phyloP scores from a whole-genome alignment of 768 basidiomycete genomes.

The Lactifluus piperatus region DNA sequence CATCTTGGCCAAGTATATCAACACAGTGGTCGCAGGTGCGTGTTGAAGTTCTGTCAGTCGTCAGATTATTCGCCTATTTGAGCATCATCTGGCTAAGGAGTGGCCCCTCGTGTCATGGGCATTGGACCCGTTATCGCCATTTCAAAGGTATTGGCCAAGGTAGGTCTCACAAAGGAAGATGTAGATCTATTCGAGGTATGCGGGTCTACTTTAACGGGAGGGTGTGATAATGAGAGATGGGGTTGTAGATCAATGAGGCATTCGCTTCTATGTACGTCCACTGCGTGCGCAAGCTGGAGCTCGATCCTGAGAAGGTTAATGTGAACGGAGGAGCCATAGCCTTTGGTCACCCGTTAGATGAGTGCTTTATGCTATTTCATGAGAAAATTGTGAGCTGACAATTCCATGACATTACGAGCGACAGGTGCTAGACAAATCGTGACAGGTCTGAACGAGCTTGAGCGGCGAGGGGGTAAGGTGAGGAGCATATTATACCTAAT shows the following conservation, averaged over 20 bases:
- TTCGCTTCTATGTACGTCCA: conserved; percentile 83
- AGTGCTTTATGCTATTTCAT: conserved; percentile 27
- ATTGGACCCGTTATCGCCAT: conserved; percentile 83
- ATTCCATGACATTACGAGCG: conserved; percentile 40
- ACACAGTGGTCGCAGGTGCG: conserved; percentile 59
- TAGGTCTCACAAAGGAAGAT: conserved; percentile 57
- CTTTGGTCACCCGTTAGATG: conserved; percentile 75
- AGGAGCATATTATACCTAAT: neutral
- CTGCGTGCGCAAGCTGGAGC: conserved; percentile 52
- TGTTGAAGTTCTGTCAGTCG: neutral
- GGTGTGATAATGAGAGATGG: neutral
- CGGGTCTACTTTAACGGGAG: neutral
- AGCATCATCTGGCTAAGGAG: conserved; percentile 32
- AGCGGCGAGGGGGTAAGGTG: conserved; percentile 54
- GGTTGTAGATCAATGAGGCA: conserved; percentile 75
- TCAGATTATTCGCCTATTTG: neutral
- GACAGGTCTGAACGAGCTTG: conserved; percentile 70
- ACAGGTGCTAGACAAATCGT: conserved; percentile 82
- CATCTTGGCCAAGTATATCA: conserved; percentile 71
- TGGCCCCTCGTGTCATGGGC: conserved; percentile 81
- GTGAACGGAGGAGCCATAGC: conserved; percentile 91
- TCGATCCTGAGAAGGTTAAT: conserved; percentile 65
- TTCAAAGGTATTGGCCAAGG: conserved; percentile 58
- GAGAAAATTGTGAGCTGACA: conserved; percentile 16
- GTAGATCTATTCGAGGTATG: conserved; percentile 74